phyloP scores from a whole-genome alignment of 1,284 basidiomycete genomes.

The Cerioporus squamosus region DNA sequence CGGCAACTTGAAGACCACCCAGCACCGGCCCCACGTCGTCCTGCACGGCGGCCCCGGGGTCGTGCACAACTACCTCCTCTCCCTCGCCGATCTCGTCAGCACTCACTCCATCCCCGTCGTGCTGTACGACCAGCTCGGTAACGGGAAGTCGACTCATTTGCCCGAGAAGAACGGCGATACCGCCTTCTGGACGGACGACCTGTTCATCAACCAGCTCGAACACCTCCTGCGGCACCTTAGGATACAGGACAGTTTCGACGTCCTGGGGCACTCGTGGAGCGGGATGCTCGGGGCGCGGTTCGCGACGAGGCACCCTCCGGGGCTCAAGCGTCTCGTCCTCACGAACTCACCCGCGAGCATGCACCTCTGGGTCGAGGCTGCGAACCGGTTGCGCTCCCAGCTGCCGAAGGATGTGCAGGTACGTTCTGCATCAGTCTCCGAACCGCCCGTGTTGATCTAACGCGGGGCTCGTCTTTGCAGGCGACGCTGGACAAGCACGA shows the following conservation, averaged over 20 bases:
- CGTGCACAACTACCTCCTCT: constrained; percentile 34
- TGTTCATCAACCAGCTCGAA: constrained; percentile 41
- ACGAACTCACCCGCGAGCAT: constrained; percentile 33
- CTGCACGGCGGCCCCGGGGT: constrained; percentile 43
- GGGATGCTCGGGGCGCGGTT: constrained; percentile 35
- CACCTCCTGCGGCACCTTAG: constrained; percentile 35
- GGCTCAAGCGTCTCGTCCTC: constrained; percentile 36
- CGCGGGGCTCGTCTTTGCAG: background rate
- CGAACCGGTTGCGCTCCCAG: constrained; percentile 18
- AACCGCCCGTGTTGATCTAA: no score
- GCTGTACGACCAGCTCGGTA: constrained; percentile 44
- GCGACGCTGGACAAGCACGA: constrained; percentile 24
- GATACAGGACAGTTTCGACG: constrained; percentile 32
- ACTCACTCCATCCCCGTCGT: constrained; percentile 32
- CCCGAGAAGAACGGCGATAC: constrained; percentile 29
- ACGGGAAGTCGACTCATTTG: constrained; percentile 37
- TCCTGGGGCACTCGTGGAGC: constrained; percentile 43
- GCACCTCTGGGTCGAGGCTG: constrained; percentile 31
- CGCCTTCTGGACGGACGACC: constrained; percentile 38
- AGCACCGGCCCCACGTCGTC: constrained; percentile 35
- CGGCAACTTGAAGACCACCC: constrained; percentile 32
- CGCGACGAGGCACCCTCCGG: constrained; percentile 30
- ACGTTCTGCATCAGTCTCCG: constrained; percentile 1
- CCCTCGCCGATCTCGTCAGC: constrained; percentile 29
- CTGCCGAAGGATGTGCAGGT: constrained; percentile 34